Evolutionary conservation across 257 asterid species (phyloP).

Genomic region (Asclepias syriaca): DNA sequence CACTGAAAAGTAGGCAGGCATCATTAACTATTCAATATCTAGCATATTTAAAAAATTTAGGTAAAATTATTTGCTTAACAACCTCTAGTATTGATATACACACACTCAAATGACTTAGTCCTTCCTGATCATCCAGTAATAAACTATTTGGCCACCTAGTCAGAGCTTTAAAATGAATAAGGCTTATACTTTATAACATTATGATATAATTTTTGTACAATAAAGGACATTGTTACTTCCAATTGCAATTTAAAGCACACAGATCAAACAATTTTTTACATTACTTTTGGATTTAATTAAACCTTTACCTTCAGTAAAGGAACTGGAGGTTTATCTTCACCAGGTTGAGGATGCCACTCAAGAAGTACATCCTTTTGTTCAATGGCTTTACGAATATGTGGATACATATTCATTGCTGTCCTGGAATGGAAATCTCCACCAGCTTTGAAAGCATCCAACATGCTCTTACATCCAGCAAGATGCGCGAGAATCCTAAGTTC

Average conservation of each 20-base stretch:
- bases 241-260: not conserved
- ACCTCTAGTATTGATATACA: not conserved
- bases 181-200: not conserved
- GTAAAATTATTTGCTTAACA: not conserved
- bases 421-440: conserved; percentile 99
- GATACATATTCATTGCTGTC: conserved; percentile 98
- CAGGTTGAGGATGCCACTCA: conserved; percentile 95
- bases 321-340: conserved; percentile 83
- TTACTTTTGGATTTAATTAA: not conserved
- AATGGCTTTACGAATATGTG: conserved; percentile 80
- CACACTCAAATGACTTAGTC: not conserved
- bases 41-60: not conserved
- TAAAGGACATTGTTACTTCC: not conserved
- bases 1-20: not conserved
- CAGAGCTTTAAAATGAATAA: not conserved
- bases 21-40: not conserved
- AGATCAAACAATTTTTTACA: conserved; percentile 5
- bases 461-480: conserved; percentile 87
- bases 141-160: not conserved
- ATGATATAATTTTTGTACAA: not conserved
- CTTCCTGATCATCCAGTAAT: not conserved
- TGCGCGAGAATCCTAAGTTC: conserved; percentile 99
- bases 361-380: conserved; percentile 68
- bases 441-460: conserved; percentile 88
- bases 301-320: conserved; percentile 80